Evolutionary conservation across 768 basidiomycete genomes (phyloP).

Genomic region (Daedaleopsis sinensis): DNA sequence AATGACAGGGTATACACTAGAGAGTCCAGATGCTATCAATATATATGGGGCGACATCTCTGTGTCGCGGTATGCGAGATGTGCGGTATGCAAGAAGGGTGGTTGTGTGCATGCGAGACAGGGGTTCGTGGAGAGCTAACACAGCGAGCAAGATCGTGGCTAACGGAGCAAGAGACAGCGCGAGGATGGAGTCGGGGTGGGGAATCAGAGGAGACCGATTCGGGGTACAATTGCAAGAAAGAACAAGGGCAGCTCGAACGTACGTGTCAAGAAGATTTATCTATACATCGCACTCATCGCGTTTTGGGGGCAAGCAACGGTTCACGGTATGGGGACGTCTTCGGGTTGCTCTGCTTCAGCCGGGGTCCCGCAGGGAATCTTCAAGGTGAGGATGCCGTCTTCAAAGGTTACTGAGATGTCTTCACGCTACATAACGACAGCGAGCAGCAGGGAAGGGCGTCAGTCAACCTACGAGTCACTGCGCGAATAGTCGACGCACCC

Average conservation of each 20-base stretch:
- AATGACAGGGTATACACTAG: conserved; percentile 11
- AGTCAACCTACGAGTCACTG: conserved; percentile 13
- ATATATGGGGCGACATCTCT: neutral
- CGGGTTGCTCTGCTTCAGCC: conserved; percentile 45
- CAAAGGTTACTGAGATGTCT: conserved; percentile 57
- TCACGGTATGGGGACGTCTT: conserved; percentile 49
- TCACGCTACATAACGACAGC: conserved; percentile 41
- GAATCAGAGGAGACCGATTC: neutral
- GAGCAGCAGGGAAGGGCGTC: conserved; percentile 7
- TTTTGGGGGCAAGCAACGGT: neutral
- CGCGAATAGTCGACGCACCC: conserved; percentile 43
- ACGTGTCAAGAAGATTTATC: too few relatives aligned
- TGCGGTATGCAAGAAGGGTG: neutral
- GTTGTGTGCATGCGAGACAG: neutral
- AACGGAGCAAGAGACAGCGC: neutral
- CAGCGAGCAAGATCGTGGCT: neutral
- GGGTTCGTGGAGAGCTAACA: neutral
- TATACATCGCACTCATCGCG: neutral
- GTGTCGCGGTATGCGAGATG: neutral
- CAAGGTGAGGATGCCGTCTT: conserved; percentile 63
- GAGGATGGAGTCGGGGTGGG: neutral
- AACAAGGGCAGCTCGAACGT: neutral
- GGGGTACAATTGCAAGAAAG: neutral
- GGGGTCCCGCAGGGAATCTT: conserved; percentile 54
- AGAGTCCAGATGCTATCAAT: neutral